Conservation (phyloP, 2,329 filamentous ascomycete species). For the Colletotrichum tamarilloi region DNA sequence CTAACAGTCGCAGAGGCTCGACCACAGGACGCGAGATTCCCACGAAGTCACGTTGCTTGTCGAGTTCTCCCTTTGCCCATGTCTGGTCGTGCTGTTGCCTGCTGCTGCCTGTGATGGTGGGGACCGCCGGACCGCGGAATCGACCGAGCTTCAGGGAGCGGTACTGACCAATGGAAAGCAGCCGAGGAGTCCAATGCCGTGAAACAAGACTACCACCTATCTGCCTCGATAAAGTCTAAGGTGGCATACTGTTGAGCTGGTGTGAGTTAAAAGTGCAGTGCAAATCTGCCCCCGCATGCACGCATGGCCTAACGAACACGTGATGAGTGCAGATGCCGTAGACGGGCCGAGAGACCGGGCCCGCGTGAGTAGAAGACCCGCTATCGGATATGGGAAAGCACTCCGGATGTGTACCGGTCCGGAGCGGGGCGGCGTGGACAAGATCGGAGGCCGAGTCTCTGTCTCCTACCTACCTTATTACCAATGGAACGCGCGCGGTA, state of each 20-base stretch:
- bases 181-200: not conserved
- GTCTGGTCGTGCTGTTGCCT: not conserved
- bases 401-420: not conserved
- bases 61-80: not conserved
- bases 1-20: not conserved
- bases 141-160: not conserved
- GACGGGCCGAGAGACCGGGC: not conserved
- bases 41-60: constrained; percentile 2
- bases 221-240: too few species aligned
- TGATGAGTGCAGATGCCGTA: not conserved
- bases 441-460: not conserved
- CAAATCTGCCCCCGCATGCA: not conserved
- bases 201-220: rapidly evolving
- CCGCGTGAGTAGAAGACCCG: not conserved
- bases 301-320: not conserved
- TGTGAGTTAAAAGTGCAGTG: not conserved
- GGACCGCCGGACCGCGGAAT: not conserved
- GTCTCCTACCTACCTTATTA: not conserved
- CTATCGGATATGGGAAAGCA: not conserved
- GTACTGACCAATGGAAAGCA: not conserved
- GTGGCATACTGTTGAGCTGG: too few species aligned
- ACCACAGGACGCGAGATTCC: not conserved
- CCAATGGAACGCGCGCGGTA: not conserved
- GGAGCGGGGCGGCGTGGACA: not conserved
- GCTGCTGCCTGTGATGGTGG: not conserved